These are phyloP conservation scores for Vitis hybrid DNA, from an alignment of 177 flowering plant genomes.

Conservation along the genomic window DNA sequence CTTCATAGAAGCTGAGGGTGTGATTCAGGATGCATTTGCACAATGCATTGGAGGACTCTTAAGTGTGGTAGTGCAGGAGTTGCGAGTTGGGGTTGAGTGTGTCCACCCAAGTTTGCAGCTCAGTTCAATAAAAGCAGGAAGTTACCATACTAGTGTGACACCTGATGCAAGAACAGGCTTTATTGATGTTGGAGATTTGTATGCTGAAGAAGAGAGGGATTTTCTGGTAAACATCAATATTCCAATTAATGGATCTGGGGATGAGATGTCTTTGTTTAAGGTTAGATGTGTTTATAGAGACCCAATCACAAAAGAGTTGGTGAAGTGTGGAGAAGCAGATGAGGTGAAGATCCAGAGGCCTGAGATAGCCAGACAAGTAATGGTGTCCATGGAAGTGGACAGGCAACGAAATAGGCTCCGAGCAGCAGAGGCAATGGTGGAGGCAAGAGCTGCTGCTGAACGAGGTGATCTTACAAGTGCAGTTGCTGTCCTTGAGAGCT, in stretches of 20 bases:
- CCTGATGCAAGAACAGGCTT: constrained; percentile 41
- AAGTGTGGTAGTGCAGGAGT: constrained; percentile 78
- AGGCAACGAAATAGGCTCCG: constrained; percentile 64
- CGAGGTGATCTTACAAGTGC: constrained; percentile 60
- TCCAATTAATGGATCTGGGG: constrained; percentile 34
- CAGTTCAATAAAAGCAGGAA: constrained; percentile 66
- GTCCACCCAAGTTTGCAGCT: constrained; percentile 43
- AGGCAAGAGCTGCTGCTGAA: constrained; percentile 69
- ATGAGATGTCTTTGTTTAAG: constrained; percentile 45
- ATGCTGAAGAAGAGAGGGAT: constrained; percentile 89
- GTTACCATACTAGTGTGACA: constrained; percentile 41
- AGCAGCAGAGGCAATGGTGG: constrained; percentile 74
- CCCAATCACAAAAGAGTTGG: constrained; percentile 48
- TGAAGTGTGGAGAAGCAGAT: constrained; percentile 28
- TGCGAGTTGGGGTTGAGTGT: constrained; percentile 49
- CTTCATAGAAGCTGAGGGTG: constrained; percentile 75
- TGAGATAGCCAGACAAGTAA: constrained; percentile 21
- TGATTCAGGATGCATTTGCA: constrained; percentile 94
- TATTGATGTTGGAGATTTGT: constrained; percentile 68
- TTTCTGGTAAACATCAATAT: constrained; percentile 58
- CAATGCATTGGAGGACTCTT: constrained; percentile 91
- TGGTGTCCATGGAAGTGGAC: constrained; percentile 70
- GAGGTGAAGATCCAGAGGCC: constrained; percentile 61
- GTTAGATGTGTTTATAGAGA: constrained; percentile 54
- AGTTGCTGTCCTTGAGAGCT: constrained; percentile 52